Conservation (phyloP, 163 green algal genomes). For the Prototheca wickerhamii region DNA sequence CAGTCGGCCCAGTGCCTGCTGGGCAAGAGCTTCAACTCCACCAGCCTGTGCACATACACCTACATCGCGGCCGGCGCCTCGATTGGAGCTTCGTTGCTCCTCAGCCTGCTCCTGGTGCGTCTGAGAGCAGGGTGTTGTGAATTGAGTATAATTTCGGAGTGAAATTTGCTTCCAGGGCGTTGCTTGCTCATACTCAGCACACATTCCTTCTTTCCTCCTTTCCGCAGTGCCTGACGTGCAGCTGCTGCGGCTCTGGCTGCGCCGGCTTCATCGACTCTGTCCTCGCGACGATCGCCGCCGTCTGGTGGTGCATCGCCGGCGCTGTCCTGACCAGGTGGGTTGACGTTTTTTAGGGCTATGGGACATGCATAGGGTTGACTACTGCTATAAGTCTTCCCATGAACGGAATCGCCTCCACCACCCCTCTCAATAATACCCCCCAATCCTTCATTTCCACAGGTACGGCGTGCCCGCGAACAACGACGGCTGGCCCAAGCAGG, state of each 20-base stretch:
- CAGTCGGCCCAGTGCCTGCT: conserved; percentile 2
- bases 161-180: too few species aligned
- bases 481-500: not conserved
- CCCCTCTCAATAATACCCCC: too few species aligned
- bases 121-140: too few species aligned
- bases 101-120: not conserved
- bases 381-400: too few species aligned
- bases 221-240: conserved; percentile 1
- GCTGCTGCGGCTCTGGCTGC: not conserved
- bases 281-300: not conserved
- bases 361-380: too few species aligned
- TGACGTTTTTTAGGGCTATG: too few species aligned
- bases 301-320: conserved; percentile 2
- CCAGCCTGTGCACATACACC: conserved; percentile 4
- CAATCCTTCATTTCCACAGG: not conserved
- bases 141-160: too few species aligned
- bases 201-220: too few species aligned
- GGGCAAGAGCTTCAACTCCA: not conserved
- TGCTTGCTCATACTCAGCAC: too few species aligned
- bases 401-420: too few species aligned
- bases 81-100: not conserved
- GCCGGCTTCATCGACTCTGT: not conserved
- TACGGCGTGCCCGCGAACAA: conserved; percentile 1
- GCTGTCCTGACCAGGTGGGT: conserved; percentile 3
- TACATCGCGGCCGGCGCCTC: not conserved